Percentiles rank a stretch among this genome's conserved stretches.
Evolutionary conservation across 371 early-diverging fungal species (phyloP).

Genomic region (Mucor saturninus): DNA sequence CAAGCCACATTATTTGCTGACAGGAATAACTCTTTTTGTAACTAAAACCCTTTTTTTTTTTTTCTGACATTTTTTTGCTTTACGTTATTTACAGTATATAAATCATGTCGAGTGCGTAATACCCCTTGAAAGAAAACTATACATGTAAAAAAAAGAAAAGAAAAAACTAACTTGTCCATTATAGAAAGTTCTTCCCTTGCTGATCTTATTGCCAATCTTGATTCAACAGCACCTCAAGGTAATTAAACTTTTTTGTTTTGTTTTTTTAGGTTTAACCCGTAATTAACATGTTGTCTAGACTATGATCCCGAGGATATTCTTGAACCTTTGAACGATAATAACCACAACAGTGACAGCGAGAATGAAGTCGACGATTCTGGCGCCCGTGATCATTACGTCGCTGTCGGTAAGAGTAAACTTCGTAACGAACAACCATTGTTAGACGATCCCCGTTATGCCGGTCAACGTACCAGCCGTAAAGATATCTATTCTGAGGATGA

Average conservation of each 20-base stretch:
- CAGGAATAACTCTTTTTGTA: not conserved
- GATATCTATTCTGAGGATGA: slow-evolving; percentile 59
- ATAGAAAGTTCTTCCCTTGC: slow-evolving; percentile 50
- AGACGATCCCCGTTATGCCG: slow-evolving; percentile 81
- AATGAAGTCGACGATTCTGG: slow-evolving; percentile 42
- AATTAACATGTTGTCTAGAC: slow-evolving; percentile 31
- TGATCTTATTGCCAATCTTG: slow-evolving; percentile 73
- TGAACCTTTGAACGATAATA: slow-evolving; percentile 56
- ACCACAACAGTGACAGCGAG: slow-evolving; percentile 56
- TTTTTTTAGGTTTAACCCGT: not conserved
- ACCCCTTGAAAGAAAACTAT: too few species aligned
- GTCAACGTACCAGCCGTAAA: slow-evolving; percentile 70
- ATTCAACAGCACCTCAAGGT: slow-evolving; percentile 73
- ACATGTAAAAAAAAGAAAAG: not conserved
- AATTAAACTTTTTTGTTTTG: slow-evolving; percentile 7
- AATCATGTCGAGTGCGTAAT: not conserved
- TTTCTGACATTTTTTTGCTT: not conserved
- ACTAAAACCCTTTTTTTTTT: not conserved
- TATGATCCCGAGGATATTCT: slow-evolving; percentile 70
- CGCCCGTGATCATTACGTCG: slow-evolving; percentile 72
- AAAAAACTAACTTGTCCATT: not conserved
- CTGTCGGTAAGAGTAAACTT: slow-evolving; percentile 74
- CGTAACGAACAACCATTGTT: slow-evolving; percentile 64
- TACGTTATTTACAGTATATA: not conserved
- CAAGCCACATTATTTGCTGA: slow-evolving; percentile 8